phyloP scores from a whole-genome alignment of 106 monocot species.

The Dioscorea zingiberensis region DNA sequence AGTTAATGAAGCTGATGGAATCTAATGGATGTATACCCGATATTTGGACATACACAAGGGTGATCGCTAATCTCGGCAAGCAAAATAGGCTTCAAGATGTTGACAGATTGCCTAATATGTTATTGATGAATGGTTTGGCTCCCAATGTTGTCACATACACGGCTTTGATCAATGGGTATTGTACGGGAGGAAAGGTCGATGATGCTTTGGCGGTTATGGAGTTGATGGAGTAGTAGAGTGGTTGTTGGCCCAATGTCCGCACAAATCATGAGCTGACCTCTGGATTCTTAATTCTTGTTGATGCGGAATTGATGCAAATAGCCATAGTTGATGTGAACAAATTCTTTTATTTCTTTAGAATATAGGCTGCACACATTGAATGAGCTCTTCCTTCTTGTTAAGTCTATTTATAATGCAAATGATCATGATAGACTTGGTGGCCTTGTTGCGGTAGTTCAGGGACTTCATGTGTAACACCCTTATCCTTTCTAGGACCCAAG shows the following conservation, averaged over 20 bases:
- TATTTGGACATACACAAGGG: no score
- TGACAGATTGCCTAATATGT: conserved; percentile 12
- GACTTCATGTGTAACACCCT: no score
- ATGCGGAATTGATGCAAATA: conserved; percentile 75
- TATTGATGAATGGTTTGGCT: conserved; percentile 19
- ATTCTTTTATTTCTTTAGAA: conserved; percentile 65
- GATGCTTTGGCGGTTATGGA: conserved; percentile 21
- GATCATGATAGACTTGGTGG: conserved; percentile 81
- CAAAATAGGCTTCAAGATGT: conserved; percentile 24
- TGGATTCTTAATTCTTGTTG: no score
- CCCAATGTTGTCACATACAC: conserved; percentile 31
- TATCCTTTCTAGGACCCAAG: no score
- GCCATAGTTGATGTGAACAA: conserved; percentile 77
- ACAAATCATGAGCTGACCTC: conserved; percentile 50
- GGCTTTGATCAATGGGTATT: conserved; percentile 27
- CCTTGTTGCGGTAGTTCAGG: conserved; percentile 48
- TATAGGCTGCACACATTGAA: conserved; percentile 62
- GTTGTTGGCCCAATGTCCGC: conserved; percentile 30
- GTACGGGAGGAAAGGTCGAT: conserved; percentile 25
- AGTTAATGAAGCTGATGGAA: neutral
- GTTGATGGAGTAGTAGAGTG: conserved; percentile 22
- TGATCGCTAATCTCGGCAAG: conserved; percentile 21
- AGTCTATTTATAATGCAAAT: conserved; percentile 78
- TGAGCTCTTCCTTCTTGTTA: conserved; percentile 79
- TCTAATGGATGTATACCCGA: conserved; percentile 1